phyloP scores from a whole-genome alignment of 2,329 filamentous ascomycete species.

The Chalara sp. region DNA sequence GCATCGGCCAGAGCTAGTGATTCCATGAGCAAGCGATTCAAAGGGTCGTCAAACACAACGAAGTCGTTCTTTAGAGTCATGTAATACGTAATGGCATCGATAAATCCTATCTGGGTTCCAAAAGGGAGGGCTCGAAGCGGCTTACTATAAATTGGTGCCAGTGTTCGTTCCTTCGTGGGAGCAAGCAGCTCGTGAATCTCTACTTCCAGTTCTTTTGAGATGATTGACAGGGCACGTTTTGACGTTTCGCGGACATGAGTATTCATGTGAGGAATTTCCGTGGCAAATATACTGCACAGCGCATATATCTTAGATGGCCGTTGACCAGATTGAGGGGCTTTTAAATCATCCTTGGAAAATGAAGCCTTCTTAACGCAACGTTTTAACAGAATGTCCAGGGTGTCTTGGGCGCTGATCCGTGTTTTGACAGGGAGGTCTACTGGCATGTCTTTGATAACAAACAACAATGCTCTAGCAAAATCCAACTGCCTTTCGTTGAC shows the following conservation, averaged over 20 bases:
- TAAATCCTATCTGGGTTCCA: slow-evolving; percentile 92
- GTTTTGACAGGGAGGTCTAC: slow-evolving; percentile 89
- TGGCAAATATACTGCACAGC: slow-evolving; percentile 79
- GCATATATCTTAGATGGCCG: slow-evolving; percentile 62
- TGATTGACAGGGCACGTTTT: slow-evolving; percentile 70
- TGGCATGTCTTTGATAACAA: slow-evolving; percentile 98
- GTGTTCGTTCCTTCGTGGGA: slow-evolving; percentile 81
- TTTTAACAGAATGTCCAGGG: slow-evolving; percentile 70
- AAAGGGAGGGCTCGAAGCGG: slow-evolving; percentile 89
- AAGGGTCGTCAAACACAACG: slow-evolving; percentile 83
- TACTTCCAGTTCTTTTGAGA: slow-evolving; percentile 70
- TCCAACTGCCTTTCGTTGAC: slow-evolving; percentile 76
- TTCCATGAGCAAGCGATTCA: slow-evolving; percentile 87
- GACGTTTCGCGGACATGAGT: slow-evolving; percentile 86
- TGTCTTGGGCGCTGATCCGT: slow-evolving; percentile 72
- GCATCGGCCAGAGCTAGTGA: slow-evolving; percentile 91
- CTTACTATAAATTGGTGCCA: slow-evolving; percentile 93
- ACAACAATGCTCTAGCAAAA: slow-evolving; percentile 85
- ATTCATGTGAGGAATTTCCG: slow-evolving; percentile 92
- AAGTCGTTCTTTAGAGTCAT: slow-evolving; percentile 84
- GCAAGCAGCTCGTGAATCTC: slow-evolving; percentile 84
- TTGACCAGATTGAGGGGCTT: slow-evolving; percentile 41
- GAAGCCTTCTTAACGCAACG: slow-evolving; percentile 70
- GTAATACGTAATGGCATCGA: slow-evolving; percentile 95
- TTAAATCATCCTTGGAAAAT: slow-evolving; percentile 64